Conservation (phyloP, 1,139 yeast species). For the Kodamaea suecica region DNA sequence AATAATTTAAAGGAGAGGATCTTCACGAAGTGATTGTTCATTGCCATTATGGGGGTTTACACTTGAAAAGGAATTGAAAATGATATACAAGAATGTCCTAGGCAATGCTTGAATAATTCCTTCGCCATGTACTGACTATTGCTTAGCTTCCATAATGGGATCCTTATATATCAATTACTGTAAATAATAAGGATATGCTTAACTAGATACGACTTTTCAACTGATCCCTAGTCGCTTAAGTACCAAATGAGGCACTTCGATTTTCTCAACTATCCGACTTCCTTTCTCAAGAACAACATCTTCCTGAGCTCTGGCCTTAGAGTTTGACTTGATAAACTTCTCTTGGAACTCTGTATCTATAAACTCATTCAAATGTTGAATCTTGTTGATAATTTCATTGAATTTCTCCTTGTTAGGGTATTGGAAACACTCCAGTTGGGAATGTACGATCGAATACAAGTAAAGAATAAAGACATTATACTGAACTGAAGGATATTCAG, state of each 20-base stretch:
- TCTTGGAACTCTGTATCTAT: conserved; percentile 7
- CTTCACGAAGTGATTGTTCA: not conserved
- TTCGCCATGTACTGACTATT: too few relatives aligned
- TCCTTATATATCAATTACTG: too few relatives aligned
- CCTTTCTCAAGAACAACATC: conserved; percentile 1
- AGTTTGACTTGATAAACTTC: conserved; percentile 6
- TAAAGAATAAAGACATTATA: conserved; percentile 6
- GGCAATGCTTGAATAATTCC: too few relatives aligned
- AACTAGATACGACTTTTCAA: too few relatives aligned
- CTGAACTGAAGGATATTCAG: not conserved
- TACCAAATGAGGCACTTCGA: conserved; percentile 9
- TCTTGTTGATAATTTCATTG: conserved; percentile 4
- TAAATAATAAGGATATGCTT: too few relatives aligned
- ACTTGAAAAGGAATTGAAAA: too few relatives aligned
- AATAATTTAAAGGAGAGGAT: conserved; percentile 41
- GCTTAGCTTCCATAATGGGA: too few relatives aligned
- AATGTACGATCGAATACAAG: conserved; percentile 5
- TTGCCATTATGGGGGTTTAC: too few relatives aligned
- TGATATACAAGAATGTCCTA: too few relatives aligned
- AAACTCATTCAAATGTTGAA: conserved; percentile 4
- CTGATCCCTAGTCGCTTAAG: conserved; percentile 6
- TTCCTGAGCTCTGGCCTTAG: not conserved
- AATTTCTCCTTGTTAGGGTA: conserved; percentile 3
- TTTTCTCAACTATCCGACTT: conserved; percentile 3
- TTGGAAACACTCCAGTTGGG: conserved; percentile 5